Evolutionary conservation across 2,329 filamentous ascomycete species (phyloP), one percentile per base, ranked within the genome.

Genomic region (Penicillium sp.): DNA sequence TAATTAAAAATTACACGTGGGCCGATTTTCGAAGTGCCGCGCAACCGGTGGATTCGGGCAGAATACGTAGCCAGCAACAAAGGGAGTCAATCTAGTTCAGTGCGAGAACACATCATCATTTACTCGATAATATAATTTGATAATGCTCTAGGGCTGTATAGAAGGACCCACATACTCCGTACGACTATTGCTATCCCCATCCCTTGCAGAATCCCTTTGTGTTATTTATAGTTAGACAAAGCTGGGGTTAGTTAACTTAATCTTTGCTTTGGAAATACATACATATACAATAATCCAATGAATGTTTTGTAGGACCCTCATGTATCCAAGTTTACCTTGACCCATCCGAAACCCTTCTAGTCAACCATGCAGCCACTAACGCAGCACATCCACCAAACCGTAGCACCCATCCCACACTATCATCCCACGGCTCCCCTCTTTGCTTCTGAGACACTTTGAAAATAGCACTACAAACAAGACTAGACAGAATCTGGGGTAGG

Each of bases 371-470:
- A 6, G 93, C 89, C 3, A 88, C 76, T 46, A 97, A 71, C 1
- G 91, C 90, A 59, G 88, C 89, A 41, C 89, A 73, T 2, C 92
- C 93, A 1, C 91, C 92, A 52, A 95, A 86, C 21, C 92, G 85
- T 64, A 97, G 77, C 40, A 96, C 91, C 77, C 93, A 90, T 16
- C 87, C 86, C 47, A 97, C 90, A 71, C 90, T 95, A 61, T 88
- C 85, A 74, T 97, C 93, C 34, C 91, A 92, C 0, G 90, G 88
- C 5, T 82, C 84, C 5, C 91, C 92, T 59, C 93, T 82, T 0
- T 90, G 91, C 73, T 96, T 96, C 76, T 97, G 92, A 66, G 93
- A 82, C 39, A 87, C 77, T 68, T 85, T 87, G 77, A 97, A 97
- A 59, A 97, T 89, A 56, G 88, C 78, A 67, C 88, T 91, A 56